These are phyloP conservation scores for Podospora fimiseda DNA, from an alignment of 495 filamentous ascomycete species.

Conservation along the genomic window DNA sequence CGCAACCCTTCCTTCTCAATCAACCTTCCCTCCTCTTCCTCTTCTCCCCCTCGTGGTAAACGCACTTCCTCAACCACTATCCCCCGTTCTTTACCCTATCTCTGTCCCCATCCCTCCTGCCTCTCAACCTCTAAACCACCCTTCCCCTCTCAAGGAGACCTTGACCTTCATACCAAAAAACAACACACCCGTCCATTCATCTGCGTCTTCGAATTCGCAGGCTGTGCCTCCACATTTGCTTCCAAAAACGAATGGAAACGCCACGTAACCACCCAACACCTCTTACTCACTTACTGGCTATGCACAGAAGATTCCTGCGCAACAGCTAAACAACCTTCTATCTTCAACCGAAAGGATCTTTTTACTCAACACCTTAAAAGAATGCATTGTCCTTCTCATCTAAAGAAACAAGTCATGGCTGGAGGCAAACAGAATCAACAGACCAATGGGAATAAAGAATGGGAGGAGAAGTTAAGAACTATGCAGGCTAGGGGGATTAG, in stretches of 20 bases:
- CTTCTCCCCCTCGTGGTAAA: not conserved
- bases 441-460: conserved; percentile 11
- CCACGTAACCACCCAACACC: conserved; percentile 75
- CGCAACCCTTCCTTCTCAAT: not conserved
- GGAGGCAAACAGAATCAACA: conserved; percentile 13
- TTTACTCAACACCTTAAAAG: conserved; percentile 83
- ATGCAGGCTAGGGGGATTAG: conserved; percentile 55
- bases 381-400: conserved; percentile 60
- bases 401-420: conserved; percentile 36
- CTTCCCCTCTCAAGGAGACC: conserved; percentile 34
- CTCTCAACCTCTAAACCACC: conserved; percentile 18
- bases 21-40: not conserved
- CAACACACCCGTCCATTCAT: conserved; percentile 59
- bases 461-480: conserved; percentile 40
- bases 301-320: conserved; percentile 65
- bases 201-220: conserved; percentile 74
- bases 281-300: conserved; percentile 71
- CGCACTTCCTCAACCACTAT: not conserved
- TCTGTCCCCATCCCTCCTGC: conserved; percentile 10
- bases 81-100: not conserved
- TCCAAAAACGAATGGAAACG: conserved; percentile 94
- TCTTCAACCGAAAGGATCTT: conserved; percentile 90
- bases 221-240: conserved; percentile 67
- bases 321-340: conserved; percentile 46
- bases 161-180: conserved; percentile 46